These are phyloP conservation scores for Metarhizium guizhouense DNA, from an alignment of 2,329 filamentous ascomycete genomes.

Conservation along the genomic window DNA sequence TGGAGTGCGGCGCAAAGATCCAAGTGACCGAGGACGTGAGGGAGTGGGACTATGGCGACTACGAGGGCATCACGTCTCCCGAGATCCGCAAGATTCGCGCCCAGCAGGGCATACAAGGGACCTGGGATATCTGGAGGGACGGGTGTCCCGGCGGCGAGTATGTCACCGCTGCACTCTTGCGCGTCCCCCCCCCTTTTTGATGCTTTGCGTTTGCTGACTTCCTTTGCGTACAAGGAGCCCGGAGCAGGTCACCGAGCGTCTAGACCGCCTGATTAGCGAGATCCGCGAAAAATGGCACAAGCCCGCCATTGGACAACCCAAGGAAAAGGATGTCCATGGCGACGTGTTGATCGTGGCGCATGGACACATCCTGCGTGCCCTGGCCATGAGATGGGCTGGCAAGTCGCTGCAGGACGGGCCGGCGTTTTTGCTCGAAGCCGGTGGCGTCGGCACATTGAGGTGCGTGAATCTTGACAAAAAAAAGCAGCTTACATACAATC, in stretches of 20 bases:
- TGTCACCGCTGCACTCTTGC: constrained; percentile 23
- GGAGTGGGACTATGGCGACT: constrained; percentile 84
- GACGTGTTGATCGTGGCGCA: constrained; percentile 65
- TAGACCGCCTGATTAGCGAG: constrained; percentile 69
- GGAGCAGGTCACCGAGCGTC: constrained; percentile 58
- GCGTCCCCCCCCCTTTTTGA: background rate
- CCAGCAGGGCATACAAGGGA: constrained; percentile 44
- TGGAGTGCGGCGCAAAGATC: constrained; percentile 50
- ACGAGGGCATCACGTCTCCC: constrained; percentile 69
- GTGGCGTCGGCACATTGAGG: constrained; percentile 76
- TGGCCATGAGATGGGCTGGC: constrained; percentile 78
- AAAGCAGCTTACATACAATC: too few relatives aligned
- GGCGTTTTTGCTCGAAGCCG: constrained; percentile 76
- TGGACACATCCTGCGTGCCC: constrained; percentile 79
- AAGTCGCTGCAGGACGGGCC: constrained; percentile 67
- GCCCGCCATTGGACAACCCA: constrained; percentile 48
- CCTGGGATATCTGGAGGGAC: constrained; percentile 86
- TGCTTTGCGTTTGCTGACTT: background rate
- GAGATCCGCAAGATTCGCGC: constrained; percentile 54
- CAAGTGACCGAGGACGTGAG: constrained; percentile 64
- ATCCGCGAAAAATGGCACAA: constrained; percentile 60
- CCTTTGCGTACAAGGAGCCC: constrained; percentile 45
- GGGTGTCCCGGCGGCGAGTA: constrained; percentile 80
- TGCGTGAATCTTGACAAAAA: constrained; percentile 21
- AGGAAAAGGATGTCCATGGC: constrained; percentile 26